Percentiles rank a stretch among this genome's conserved stretches.
Conservation (phyloP, 116 monocot species). For the Iris pallida region DNA sequence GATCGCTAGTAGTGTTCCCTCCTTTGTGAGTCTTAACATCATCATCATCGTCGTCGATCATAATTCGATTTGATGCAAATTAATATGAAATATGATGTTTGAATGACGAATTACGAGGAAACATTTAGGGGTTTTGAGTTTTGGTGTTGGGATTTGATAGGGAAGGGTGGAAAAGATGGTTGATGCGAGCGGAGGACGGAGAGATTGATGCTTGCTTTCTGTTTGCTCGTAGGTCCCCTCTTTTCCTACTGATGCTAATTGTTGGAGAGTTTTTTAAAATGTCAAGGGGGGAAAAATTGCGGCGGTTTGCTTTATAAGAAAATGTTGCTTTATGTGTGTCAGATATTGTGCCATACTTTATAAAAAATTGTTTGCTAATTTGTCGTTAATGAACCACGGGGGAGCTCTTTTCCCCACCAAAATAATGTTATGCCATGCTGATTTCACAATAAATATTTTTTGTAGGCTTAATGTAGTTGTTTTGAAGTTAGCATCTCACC, state of each 20-base stretch:
- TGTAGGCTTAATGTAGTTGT: too few relatives aligned
- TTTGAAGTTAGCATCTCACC: too few relatives aligned
- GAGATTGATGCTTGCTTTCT: constrained; percentile 10
- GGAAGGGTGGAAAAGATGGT: constrained; percentile 52
- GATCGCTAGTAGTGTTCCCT: constrained; percentile 51
- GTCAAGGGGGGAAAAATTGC: too few relatives aligned
- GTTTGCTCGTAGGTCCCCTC: not conserved
- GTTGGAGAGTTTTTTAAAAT: too few relatives aligned
- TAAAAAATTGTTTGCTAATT: too few relatives aligned
- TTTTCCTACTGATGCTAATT: not conserved
- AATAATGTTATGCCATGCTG: too few relatives aligned
- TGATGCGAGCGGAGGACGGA: constrained; percentile 33
- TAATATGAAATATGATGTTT: not conserved
- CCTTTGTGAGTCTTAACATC: constrained; percentile 30
- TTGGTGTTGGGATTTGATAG: constrained; percentile 18
- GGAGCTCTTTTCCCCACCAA: too few relatives aligned
- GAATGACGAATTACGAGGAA: not conserved
- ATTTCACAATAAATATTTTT: too few relatives aligned
- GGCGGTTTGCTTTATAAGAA: too few relatives aligned
- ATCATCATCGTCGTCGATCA: not conserved
- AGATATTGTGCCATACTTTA: too few relatives aligned
- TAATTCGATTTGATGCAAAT: not conserved
- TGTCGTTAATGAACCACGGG: too few relatives aligned
- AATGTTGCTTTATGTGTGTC: too few relatives aligned
- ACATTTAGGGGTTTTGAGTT: not conserved